Conservation (phyloP, 306 rosid species). For the Crataegus laevigata region DNA sequence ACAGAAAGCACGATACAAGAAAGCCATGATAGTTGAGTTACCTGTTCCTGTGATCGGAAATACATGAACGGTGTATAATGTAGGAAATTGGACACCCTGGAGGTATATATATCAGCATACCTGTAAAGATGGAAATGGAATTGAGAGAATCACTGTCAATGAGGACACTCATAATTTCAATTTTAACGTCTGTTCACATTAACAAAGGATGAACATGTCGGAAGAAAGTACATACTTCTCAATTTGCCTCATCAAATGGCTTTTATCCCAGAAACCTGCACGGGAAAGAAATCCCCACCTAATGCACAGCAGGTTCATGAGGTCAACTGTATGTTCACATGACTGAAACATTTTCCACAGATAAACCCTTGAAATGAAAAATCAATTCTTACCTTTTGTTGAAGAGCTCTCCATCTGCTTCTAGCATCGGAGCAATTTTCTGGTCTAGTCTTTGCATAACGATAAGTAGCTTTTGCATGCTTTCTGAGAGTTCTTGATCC, state of each 20-base stretch:
- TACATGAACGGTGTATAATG: constrained; percentile 92
- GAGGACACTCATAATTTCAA: neutral
- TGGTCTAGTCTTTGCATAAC: constrained; percentile 95
- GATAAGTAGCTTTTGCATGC: constrained; percentile 89
- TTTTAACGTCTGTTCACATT: neutral
- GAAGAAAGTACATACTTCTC: constrained; percentile 64
- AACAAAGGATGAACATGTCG: neutral
- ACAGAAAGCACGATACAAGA: neutral
- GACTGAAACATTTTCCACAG: neutral
- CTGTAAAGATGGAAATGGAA: constrained; percentile 30
- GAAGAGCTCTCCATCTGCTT: constrained; percentile 88
- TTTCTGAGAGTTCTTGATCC: constrained; percentile 81
- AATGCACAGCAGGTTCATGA: constrained; percentile 16
- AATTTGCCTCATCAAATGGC: constrained; percentile 96
- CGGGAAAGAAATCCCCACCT: constrained; percentile 99
- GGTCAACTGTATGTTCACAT: constrained; percentile 15
- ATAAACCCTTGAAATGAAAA: neutral
- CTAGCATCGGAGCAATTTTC: constrained; percentile 84
- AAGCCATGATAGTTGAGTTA: constrained; percentile 16
- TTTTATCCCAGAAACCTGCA: constrained; percentile 95
- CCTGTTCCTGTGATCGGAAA: constrained; percentile 98
- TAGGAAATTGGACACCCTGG: constrained; percentile 89
- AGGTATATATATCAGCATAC: constrained; percentile 97
- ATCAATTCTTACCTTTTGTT: constrained; percentile 50
- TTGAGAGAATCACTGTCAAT: neutral